phyloP scores from a whole-genome alignment of 306 rosid species.

The Hylodesmum podocarpum region DNA sequence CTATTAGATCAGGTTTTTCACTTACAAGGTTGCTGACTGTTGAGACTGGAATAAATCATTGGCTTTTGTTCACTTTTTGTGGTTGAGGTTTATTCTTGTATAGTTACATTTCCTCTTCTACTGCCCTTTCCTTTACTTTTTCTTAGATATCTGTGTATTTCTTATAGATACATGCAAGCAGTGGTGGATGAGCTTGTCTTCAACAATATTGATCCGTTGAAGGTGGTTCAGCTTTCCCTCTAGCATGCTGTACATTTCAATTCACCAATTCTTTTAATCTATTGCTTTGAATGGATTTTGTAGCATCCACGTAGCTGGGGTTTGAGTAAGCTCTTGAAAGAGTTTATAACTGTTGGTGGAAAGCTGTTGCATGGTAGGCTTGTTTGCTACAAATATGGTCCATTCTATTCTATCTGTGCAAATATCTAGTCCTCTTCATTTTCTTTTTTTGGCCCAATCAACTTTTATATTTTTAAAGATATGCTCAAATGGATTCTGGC shows the following conservation, averaged over 20 bases:
- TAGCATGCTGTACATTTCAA: slow-evolving; percentile 18
- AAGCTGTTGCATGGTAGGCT: slow-evolving; percentile 75
- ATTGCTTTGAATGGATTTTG: slow-evolving; percentile 34
- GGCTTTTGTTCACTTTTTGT: slow-evolving; percentile 16
- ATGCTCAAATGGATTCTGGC: slow-evolving; percentile 40
- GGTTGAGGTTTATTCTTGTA: slow-evolving; percentile 8
- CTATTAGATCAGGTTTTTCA: neutral
- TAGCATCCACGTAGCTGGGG: slow-evolving; percentile 88
- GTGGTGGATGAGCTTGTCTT: slow-evolving; percentile 89
- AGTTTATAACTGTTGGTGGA: slow-evolving; percentile 67
- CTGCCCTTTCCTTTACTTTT: neutral
- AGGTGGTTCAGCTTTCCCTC: slow-evolving; percentile 51
- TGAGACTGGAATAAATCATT: slow-evolving; percentile 5
- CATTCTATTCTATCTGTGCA: slow-evolving; percentile 23
- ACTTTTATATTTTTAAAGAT: slow-evolving; percentile 20
- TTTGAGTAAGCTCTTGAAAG: slow-evolving; percentile 77
- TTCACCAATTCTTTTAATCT: slow-evolving; percentile 31
- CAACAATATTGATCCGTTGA: slow-evolving; percentile 60
- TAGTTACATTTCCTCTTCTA: slow-evolving; percentile 8
- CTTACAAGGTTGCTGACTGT: neutral
- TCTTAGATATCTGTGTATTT: slow-evolving; percentile 16
- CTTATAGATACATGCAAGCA: slow-evolving; percentile 93
- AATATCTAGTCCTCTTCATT: slow-evolving; percentile 10
- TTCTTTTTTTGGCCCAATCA: slow-evolving; percentile 28
- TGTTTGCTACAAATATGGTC: slow-evolving; percentile 3